A percentile compares a stretch with the other conserved stretches of the same genome.
Evolutionary conservation across 441 rosid genomes (phyloP).

Genomic region (Syzygium syzygioides): DNA sequence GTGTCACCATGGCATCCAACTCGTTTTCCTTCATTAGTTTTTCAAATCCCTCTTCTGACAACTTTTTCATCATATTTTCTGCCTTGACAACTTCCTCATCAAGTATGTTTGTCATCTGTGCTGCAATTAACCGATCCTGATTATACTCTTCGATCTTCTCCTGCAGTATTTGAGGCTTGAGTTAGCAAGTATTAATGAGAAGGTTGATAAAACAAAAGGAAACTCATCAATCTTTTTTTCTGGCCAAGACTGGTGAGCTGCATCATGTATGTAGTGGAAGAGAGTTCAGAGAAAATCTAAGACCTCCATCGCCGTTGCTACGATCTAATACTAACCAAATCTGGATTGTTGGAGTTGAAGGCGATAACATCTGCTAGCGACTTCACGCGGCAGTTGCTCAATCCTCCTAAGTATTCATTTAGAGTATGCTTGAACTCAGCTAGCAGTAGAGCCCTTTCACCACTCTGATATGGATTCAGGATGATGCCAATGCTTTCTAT

Average conservation of each 20-base stretch:
- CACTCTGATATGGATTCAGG: constrained; percentile 11
- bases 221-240: background rate
- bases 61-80: constrained; percentile 15
- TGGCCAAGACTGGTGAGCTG: background rate
- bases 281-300: background rate
- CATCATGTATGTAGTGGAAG: background rate
- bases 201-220: background rate
- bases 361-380: constrained; percentile 27
- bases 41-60: constrained; percentile 33
- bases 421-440: constrained; percentile 23
- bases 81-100: constrained; percentile 22
- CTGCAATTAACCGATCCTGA: constrained; percentile 27
- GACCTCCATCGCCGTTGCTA: background rate
- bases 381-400: constrained; percentile 19
- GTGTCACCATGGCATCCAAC: constrained; percentile 37
- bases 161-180: constrained; percentile 9
- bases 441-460: constrained; percentile 11
- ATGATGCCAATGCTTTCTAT: constrained; percentile 15
- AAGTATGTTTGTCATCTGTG: constrained; percentile 25
- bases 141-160: constrained; percentile 29
- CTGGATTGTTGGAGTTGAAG: constrained; percentile 23
- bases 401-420: constrained; percentile 20
- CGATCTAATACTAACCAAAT: constrained; percentile 11
- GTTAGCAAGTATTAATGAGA: background rate
- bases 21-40: constrained; percentile 25